A percentile compares a stretch with the other conserved stretches of the same genome.
Conservation (phyloP, 2,329 filamentous ascomycete species). For the Sporothrix humicola region DNA sequence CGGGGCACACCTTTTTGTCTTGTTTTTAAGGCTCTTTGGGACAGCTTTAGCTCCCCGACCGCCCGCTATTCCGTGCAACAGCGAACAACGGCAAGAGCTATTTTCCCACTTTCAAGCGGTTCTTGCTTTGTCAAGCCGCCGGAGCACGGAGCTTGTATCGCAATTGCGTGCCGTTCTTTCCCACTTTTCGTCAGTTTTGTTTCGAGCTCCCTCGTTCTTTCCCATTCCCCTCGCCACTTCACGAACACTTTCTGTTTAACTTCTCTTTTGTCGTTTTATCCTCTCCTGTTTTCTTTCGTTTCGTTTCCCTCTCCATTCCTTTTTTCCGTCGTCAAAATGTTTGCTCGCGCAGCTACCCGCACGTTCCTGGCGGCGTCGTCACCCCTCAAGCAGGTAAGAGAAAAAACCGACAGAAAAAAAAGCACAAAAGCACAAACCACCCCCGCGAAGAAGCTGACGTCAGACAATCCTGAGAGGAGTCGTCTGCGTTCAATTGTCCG, state of each 20-base stretch:
- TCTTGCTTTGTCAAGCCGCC: slow-evolving; percentile 9
- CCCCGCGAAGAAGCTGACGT: slow-evolving; percentile 22
- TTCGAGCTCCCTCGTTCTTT: not conserved
- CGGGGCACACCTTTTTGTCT: not conserved
- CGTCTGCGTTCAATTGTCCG: not conserved
- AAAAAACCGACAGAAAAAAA: not conserved
- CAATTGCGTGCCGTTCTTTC: slow-evolving; percentile 15
- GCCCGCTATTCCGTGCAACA: not conserved
- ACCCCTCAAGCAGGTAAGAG: slow-evolving; percentile 68
- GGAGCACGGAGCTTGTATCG: slow-evolving; percentile 8
- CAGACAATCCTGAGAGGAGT: slow-evolving; percentile 16
- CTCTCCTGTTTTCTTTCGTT: too few species aligned
- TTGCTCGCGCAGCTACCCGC: slow-evolving; percentile 69
- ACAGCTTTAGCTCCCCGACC: not conserved
- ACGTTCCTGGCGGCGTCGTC: slow-evolving; percentile 64
- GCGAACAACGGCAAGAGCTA: not conserved
- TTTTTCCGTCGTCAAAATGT: slow-evolving; percentile 57
- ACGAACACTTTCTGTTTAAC: not conserved
- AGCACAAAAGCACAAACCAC: not conserved
- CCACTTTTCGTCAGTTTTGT: slow-evolving; percentile 5
- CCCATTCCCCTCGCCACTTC: not conserved
- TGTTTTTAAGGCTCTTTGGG: not conserved
- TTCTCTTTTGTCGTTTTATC: not conserved
- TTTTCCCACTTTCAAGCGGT: not conserved
- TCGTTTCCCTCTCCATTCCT: not conserved